Conservation (phyloP, 805 yeast genomes). For the Schwanniomyces sp. region DNA sequence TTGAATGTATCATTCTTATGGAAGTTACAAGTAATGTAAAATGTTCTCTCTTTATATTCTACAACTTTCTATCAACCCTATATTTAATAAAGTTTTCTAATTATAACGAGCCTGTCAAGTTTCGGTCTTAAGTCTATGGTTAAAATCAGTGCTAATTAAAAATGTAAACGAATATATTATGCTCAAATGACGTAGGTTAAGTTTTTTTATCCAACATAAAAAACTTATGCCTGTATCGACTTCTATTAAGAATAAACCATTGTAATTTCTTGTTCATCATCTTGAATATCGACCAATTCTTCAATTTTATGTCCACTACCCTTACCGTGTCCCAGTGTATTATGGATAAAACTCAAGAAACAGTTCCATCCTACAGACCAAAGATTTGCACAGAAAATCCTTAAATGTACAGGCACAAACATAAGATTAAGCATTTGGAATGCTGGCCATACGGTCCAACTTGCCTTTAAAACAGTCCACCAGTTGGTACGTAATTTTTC, state of each 20-base stretch:
- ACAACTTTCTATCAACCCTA: no score
- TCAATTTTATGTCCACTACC: conserved; percentile 36
- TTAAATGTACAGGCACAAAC: conserved; percentile 38
- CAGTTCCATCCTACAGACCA: conserved; percentile 46
- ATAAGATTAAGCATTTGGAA: conserved; percentile 38
- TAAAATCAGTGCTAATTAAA: background rate
- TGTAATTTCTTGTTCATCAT: conserved; percentile 31
- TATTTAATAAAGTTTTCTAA: background rate
- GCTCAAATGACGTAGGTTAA: background rate
- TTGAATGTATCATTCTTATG: no score
- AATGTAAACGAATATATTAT: background rate
- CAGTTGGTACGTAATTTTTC: conserved; percentile 37
- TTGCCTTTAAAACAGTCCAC: conserved; percentile 40
- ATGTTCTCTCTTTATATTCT: no score
- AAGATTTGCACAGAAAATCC: conserved; percentile 36
- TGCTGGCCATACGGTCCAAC: conserved; percentile 45
- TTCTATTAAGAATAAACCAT: conserved; percentile 25
- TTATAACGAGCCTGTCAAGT: background rate
- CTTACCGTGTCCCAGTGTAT: conserved; percentile 41
- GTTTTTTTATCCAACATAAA: no score
- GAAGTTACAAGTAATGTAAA: no score
- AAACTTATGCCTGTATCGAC: no score
- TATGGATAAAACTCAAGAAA: conserved; percentile 48
- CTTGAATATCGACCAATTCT: conserved; percentile 40
- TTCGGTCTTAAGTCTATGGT: no score